Evolutionary conservation across 768 basidiomycete genomes (phyloP).

Genomic region (Mycena galopus): DNA sequence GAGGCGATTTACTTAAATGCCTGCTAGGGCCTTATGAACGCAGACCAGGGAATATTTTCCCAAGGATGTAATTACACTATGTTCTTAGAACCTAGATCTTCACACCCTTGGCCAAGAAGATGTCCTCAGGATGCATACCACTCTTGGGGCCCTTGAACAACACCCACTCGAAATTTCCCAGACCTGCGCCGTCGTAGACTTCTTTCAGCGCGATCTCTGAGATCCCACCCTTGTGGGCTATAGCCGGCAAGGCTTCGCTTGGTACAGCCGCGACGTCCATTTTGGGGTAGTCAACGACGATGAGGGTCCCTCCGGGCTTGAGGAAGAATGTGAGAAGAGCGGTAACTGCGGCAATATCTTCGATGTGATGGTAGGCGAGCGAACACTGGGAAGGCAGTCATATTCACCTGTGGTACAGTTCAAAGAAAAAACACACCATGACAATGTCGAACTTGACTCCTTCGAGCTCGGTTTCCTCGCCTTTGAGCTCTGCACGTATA

Average conservation of each 20-base stretch:
- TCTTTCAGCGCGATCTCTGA: slow-evolving; percentile 39
- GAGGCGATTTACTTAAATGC: too few species aligned
- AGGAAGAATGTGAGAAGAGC: slow-evolving; percentile 61
- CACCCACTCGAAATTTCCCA: slow-evolving; percentile 36
- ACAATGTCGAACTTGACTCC: slow-evolving; percentile 76
- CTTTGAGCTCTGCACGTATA: slow-evolving; percentile 64
- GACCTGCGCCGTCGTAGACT: slow-evolving; percentile 43
- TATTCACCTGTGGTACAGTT: background rate
- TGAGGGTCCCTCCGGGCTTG: slow-evolving; percentile 67
- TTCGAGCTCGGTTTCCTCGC: slow-evolving; percentile 60
- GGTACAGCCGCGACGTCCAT: slow-evolving; percentile 43
- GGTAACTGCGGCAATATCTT: slow-evolving; percentile 61
- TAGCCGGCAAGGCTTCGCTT: slow-evolving; percentile 37
- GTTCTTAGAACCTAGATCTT: slow-evolving; percentile 8
- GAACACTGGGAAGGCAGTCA: slow-evolving; percentile 65
- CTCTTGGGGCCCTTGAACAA: slow-evolving; percentile 27
- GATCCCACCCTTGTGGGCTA: slow-evolving; percentile 49
- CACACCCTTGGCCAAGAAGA: slow-evolving; percentile 29
- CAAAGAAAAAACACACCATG: slow-evolving; percentile 62
- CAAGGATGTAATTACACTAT: too few species aligned
- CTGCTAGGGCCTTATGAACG: too few species aligned
- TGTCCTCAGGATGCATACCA: slow-evolving; percentile 19
- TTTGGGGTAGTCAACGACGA: slow-evolving; percentile 66
- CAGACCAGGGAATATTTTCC: too few species aligned
- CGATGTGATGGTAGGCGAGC: slow-evolving; percentile 73